These are phyloP conservation scores for Pythium guiyangense DNA, from an alignment of 352 stramenopile species.

Conservation along the genomic window DNA sequence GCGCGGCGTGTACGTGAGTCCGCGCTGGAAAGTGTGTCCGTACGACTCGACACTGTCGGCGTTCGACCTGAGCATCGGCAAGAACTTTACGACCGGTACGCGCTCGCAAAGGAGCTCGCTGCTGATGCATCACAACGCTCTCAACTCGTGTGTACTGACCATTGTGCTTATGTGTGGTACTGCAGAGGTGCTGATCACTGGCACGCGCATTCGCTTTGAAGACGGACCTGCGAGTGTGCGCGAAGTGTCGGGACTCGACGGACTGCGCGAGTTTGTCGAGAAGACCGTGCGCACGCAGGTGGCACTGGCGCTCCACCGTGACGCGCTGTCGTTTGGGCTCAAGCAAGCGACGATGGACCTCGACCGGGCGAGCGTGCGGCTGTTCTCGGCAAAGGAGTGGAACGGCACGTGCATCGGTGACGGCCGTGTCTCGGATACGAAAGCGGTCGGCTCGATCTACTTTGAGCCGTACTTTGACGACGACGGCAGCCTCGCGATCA, in stretches of 20 bases:
- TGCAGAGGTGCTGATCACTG: constrained; percentile 69
- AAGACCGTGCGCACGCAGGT: constrained; percentile 76
- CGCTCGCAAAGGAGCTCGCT: not conserved
- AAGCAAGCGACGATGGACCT: constrained; percentile 79
- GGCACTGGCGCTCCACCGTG: constrained; percentile 54
- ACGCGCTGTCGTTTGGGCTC: constrained; percentile 65
- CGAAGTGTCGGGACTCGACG: constrained; percentile 55
- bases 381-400: constrained; percentile 77
- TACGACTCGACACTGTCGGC: constrained; percentile 73
- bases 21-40: constrained; percentile 78
- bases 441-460: constrained; percentile 59
- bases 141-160: not conserved
- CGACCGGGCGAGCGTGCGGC: constrained; percentile 64
- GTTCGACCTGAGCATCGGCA: constrained; percentile 80
- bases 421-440: constrained; percentile 73
- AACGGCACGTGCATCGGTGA: constrained; percentile 81
- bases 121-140: not conserved
- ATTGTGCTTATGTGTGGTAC: not conserved
- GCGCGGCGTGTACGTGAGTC: constrained; percentile 66
- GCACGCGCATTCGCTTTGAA: constrained; percentile 72
- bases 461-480: constrained; percentile 67
- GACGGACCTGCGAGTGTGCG: constrained; percentile 49
- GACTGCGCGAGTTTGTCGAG: constrained; percentile 66
- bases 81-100: constrained; percentile 73
- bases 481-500: constrained; percentile 52